A percentile compares a stretch with the other conserved stretches of the same genome.
phyloP scores from a whole-genome alignment of 148 eudicot species.

The Cornus kousa region DNA sequence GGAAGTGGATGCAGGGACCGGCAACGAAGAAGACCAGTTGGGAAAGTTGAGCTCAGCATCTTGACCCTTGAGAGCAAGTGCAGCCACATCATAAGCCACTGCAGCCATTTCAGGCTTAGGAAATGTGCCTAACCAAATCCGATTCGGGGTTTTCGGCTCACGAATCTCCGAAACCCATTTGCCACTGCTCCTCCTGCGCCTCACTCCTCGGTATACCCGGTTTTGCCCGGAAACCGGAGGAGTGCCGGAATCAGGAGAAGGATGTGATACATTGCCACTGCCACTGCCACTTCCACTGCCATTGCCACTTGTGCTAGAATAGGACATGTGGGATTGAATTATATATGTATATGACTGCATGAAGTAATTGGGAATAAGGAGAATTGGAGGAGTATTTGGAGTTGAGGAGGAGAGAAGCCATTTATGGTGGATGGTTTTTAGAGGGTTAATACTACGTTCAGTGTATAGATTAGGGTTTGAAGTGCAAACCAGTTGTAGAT shows the following conservation, averaged over 20 bases:
- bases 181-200: slow-evolving; percentile 56
- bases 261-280: neutral
- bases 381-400: neutral
- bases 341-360: slow-evolving; percentile 2
- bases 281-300: neutral
- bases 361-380: neutral
- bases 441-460: neutral
- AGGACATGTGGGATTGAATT: neutral
- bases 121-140: slow-evolving; percentile 79
- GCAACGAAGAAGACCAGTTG: slow-evolving; percentile 28
- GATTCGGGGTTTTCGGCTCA: slow-evolving; percentile 60
- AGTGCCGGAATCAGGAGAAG: neutral
- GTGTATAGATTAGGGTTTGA: neutral
- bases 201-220: slow-evolving; percentile 51
- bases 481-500: slow-evolving; percentile 37
- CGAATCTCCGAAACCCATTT: slow-evolving; percentile 86
- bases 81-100: slow-evolving; percentile 75
- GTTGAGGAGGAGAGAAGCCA: slow-evolving; percentile 15
- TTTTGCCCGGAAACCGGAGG: slow-evolving; percentile 21
- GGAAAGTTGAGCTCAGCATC: slow-evolving; percentile 67
- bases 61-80: slow-evolving; percentile 57
- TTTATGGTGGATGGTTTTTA: slow-evolving; percentile 13
- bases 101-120: slow-evolving; percentile 80
- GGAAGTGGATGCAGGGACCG: slow-evolving; percentile 28
- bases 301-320: neutral